Conservation (phyloP, 306 rosid genomes). For the Fagus crenata region DNA sequence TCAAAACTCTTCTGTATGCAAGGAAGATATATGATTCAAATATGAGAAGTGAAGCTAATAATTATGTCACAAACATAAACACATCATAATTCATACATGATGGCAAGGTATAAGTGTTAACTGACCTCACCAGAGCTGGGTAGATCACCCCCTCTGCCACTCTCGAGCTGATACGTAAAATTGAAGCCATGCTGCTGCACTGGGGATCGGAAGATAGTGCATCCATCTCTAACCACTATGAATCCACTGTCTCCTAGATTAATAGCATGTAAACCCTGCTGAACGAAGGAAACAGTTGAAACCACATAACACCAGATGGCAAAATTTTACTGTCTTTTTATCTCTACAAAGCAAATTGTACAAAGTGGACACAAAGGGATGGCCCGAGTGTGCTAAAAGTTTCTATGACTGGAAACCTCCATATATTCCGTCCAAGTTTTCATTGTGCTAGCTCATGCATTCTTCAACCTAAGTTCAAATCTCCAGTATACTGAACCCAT, state of each 20-base stretch:
- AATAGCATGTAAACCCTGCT: slow-evolving; percentile 80
- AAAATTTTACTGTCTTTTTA: slow-evolving; percentile 10
- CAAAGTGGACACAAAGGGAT: not conserved
- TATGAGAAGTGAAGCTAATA: not conserved
- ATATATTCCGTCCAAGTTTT: not conserved
- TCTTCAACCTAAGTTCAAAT: not conserved
- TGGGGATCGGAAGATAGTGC: slow-evolving; percentile 74
- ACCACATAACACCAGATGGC: slow-evolving; percentile 4
- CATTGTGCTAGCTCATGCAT: not conserved
- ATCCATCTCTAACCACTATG: slow-evolving; percentile 80
- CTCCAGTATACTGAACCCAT: not conserved
- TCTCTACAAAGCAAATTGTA: slow-evolving; percentile 14
- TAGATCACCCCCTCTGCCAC: slow-evolving; percentile 73
- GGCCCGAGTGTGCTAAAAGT: not conserved
- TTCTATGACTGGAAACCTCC: not conserved
- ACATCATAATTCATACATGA: not conserved
- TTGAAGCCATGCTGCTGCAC: slow-evolving; percentile 87
- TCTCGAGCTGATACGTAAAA: slow-evolving; percentile 82
- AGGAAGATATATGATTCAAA: not conserved
- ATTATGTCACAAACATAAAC: slow-evolving; percentile 4
- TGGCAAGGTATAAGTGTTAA: slow-evolving; percentile 12
- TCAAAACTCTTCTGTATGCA: not conserved
- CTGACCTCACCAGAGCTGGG: slow-evolving; percentile 93
- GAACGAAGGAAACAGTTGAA: slow-evolving; percentile 27
- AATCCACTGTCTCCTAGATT: slow-evolving; percentile 97